Base-by-base conservation (phyloP, 1,284 basidiomycete genomes). In the Neonothopanus nambi region DNA sequence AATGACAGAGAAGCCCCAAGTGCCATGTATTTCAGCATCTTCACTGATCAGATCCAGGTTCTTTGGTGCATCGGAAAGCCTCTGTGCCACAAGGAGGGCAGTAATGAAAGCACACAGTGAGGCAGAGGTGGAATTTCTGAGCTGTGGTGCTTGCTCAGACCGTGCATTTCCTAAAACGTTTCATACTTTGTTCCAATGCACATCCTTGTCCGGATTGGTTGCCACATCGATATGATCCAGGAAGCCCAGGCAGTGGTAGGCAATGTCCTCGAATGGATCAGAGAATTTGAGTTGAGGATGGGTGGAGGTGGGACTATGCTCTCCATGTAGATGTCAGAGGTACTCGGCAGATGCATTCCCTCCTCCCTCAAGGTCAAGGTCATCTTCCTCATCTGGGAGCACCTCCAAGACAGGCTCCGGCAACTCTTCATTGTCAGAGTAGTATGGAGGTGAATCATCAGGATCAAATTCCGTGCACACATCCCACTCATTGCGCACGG, bases 401-500 rank as follows among this genome's bases (percentile, higher is more conserved):
- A n/a, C n/a, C n/a, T n/a, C n/a, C n/a, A n/a, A n/a, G n/a, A 5
- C 26, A 28, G 26, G 26, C 26, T 5, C 26, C 11, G 5, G 5
- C 11, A 5, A 5, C 26, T 28, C 26, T 28, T 28, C 26, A 28
- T 28, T 11, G 11, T 28, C 26, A 11, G 26, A 28, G 5, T 11
- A 28, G 26, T 28, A 28, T 28, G 5, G 26, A 46, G 52, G 26
- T n/a, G 26, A 15, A 3, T 20, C 43, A 15, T 41, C 33, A 4
- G 44, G 46, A 24, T 46, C 44, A 11, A 57, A 49, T 2, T 28
- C 36, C 3, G 46, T 40, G 13, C 53, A 55, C 2, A 55, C 5
- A 35, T 57, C 56, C 53, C 56, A 57, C 23, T 55, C 48, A 24
- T 57, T 21, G 20, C 38, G 20, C 17, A 48, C 41, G 3, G 45